phyloP scores from a whole-genome alignment of 2,329 filamentous ascomycete species.

The Exophiala calicioides region DNA sequence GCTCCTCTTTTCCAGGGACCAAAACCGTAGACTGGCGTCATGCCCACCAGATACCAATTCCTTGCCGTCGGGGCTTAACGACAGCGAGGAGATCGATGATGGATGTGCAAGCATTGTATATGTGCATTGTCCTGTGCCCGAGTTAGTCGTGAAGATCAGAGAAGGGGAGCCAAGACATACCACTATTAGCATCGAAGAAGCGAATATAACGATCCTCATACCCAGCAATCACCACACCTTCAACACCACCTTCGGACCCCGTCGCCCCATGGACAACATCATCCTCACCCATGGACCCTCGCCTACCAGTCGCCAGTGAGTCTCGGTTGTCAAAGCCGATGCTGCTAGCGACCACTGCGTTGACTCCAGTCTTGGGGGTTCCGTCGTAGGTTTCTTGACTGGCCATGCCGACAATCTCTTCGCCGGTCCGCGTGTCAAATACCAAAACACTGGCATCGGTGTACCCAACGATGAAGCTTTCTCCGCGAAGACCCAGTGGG shows the following conservation, averaged over 20 bases:
- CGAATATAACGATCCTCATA: constrained; percentile 95
- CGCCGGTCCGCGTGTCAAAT: constrained; percentile 88
- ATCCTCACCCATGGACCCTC: constrained; percentile 71
- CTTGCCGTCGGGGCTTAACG: constrained; percentile 85
- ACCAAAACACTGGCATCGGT: constrained; percentile 86
- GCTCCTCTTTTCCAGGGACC: constrained; percentile 91
- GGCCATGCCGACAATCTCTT: constrained; percentile 89
- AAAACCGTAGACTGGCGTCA: constrained; percentile 93
- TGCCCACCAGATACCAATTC: constrained; percentile 96
- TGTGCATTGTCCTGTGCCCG: constrained; percentile 82
- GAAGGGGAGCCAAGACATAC: constrained; percentile 53
- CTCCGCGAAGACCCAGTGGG: constrained; percentile 77
- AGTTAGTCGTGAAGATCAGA: constrained; percentile 21
- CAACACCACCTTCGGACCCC: constrained; percentile 76
- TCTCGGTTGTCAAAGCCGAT: constrained; percentile 70
- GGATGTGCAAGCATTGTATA: constrained; percentile 98
- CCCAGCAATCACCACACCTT: constrained; percentile 92
- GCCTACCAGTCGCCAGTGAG: constrained; percentile 62
- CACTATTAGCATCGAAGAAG: constrained; percentile 98
- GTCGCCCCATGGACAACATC: constrained; percentile 76
- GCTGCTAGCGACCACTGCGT: constrained; percentile 85
- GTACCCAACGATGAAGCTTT: constrained; percentile 91
- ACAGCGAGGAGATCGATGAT: constrained; percentile 86
- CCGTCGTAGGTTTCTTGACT: constrained; percentile 92
- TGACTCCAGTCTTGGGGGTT: constrained; percentile 79